Base-by-base conservation (phyloP, 1,139 yeast genomes). In the Yamadazyma triangularis region DNA sequence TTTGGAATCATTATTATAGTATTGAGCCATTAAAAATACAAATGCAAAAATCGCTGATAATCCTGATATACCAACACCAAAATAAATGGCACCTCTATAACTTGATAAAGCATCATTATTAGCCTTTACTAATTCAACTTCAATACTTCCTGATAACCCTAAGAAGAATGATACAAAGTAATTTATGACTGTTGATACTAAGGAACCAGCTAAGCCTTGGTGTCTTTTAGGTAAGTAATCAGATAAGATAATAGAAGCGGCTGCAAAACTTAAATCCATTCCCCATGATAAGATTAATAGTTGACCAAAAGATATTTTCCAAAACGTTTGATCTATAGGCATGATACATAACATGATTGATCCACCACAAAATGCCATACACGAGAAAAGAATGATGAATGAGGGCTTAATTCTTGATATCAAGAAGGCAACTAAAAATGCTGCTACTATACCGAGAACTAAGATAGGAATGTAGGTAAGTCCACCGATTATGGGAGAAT, bases 161-260 rank as follows among this genome's bases (percentile, higher is more conserved):
- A 74, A 53, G 32, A 71, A 65, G 8, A 75, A 48, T 0, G 79
- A 70, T 41, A 70, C 75, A 2, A 77, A 70, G 39, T 74, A 74
- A 45, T 73, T 74, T 10, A 70, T 64, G 36, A 73, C 70, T 0
- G 81, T 75, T 15, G 74, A 58, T 2, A 74, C 75, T 32, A 74
- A 50, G 1, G 79, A 73, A 1, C 79, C 79, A 1, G 79, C 79
- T 74, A 75, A 72, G 18, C 80, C 80, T 48, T 75, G 81, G 36
- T 72, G 70, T 32, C 63, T 60, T 33, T 52, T 47, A 0, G 80
- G 79, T 25, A 75, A 49, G 26, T 51, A 59, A 38, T 75, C 77
- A 8, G 77, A 70, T 25, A 74, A 47, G 5, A 74, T 63, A 22
- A 75, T 60, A 1, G 79, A 64, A 0, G 79, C 71, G 2, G 79